Evolutionary conservation across 345 rosid species (phyloP), one percentile per base, ranked within the genome.

Genomic region (Aethionema arabicum): DNA sequence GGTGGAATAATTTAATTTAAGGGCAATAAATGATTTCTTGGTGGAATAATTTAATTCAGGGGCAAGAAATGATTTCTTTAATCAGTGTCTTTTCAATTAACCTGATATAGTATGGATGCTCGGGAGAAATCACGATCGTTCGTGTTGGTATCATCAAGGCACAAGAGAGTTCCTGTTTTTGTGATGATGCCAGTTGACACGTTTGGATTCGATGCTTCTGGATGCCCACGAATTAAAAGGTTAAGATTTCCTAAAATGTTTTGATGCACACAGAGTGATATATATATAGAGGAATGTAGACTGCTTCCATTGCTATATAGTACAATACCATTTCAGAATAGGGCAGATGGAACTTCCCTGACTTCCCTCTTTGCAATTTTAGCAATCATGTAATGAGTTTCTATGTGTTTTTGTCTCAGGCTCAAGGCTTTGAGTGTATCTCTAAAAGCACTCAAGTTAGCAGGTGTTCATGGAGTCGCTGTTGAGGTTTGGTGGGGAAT

Each of bases 401-500:
- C n/a, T 44, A 30, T 36, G 31, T 72, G 41, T 72, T 70, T 14
- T 44, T 48, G 74, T 75, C 79, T 66, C 82, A 83, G 88, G 80
- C 68, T 79, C 79, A 80, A 74, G 82, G 88, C 85, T 59, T 75
- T 83, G 52, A 83, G 80, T 40, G 78, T 83, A 32, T 83, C 88
- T 75, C 76, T 83, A n/a, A 80, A 73, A 77, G 88, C 88, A 52
- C 85, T 83, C 69, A 83, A 83, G 81, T 62, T 83, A 77, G 85
- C 83, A 32, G 88, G 88, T 58, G 88, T 83, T 67, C 85, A 83
- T 65, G 88, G 88, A 63, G 76, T 83, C 45, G 88, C 83, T 8
- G 85, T 80, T 38, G 88, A 83, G 74, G 83, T 83, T 63, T 83
- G 85, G 85, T 83, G 88, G 88, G 88, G 88, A 16, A 69, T 83